Evolutionary conservation across 2,329 filamentous ascomycete genomes (phyloP), one percentile per base, ranked within the genome.

Genomic region (Aureobasidium subglaciale): DNA sequence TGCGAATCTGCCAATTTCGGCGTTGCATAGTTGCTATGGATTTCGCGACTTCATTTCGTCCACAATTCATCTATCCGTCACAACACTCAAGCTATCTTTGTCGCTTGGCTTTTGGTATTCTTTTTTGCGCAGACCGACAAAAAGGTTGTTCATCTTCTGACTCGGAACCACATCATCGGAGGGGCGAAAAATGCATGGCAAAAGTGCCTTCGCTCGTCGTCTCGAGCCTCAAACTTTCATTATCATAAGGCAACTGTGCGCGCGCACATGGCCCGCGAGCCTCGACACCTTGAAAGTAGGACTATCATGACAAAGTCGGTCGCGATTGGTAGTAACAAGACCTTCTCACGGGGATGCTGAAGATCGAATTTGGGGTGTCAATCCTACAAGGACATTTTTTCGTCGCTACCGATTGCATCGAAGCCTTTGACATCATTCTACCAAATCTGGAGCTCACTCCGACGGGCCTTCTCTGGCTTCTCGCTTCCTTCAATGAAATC

Each of bases 351-450:
- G 45, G n/a, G 15, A 18, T 32, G 38, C n/a, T 27, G 45, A 32
- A 29, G n/a, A 49, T 38, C 45, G 45, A 49, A 18, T 32, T n/a
- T 22, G 43, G 13, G 8, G 20, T 29, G 15, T 16, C 9, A 8
- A 50, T 37, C 46, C 46, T 15, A 11, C 34, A 22, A 20, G 8
- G 3, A 27, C 22, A 20, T 50, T 30, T 7, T 22, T 13, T 34
- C 18, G 11, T 27, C 4, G 18, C 7, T 38, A 24, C n/a, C 46
- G 46, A 35, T 24, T 29, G 11, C 46, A 37, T 37, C 22, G 32
- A 50, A 50, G 34, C 46, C 46, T 27, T 50, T 50, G 46, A 50
- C 46, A 50, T 50, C 46, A 50, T 22, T 38, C 32, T 15, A 37
- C 46, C 34, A 20, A 25, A 20, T 35, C 46, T 50, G 32, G 46